Evolutionary conservation across 2,329 filamentous ascomycete genomes (phyloP).

Genomic region (Diaporthe citriasiana): DNA sequence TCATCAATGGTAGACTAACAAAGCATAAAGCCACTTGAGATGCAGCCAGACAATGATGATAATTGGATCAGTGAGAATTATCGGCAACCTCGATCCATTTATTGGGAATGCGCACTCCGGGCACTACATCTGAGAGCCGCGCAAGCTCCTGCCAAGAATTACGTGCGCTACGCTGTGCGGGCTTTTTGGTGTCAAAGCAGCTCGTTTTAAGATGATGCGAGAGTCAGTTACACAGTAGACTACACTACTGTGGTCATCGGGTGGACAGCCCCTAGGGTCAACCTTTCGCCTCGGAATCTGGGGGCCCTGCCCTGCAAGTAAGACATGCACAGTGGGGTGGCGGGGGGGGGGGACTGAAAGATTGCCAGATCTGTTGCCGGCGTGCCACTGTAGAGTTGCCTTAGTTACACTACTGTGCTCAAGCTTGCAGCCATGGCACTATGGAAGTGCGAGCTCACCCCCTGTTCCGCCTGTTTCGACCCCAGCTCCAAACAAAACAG

Average conservation of each 20-base stretch:
- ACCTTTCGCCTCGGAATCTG: slow-evolving; percentile 10
- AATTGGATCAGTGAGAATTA: not conserved
- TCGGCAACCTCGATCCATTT: not conserved
- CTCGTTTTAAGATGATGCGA: not conserved
- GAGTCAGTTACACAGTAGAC: not conserved
- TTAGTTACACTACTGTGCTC: not conserved
- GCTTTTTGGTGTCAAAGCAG: not conserved
- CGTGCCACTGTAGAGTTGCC: not conserved
- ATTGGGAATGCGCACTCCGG: not conserved
- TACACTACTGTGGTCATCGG: not conserved
- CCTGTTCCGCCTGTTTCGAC: slow-evolving; percentile 4
- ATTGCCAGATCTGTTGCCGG: not conserved
- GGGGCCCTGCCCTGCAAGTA: slow-evolving; percentile 1
- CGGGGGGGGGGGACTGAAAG: not conserved
- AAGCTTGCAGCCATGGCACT: not conserved
- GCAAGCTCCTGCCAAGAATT: not conserved
- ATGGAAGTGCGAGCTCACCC: not conserved
- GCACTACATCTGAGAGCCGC: slow-evolving; percentile 9
- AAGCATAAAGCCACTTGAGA: not conserved
- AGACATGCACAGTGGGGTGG: slow-evolving; percentile 9
- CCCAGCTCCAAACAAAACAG: not conserved
- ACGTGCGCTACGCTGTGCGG: not conserved
- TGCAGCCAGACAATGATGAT: not conserved
- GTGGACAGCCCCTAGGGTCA: not conserved
- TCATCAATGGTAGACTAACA: not conserved